Percentiles rank a stretch among this genome's conserved stretches.
Conservation (phyloP, 805 yeast genomes). For the Saturnispora silvae region DNA sequence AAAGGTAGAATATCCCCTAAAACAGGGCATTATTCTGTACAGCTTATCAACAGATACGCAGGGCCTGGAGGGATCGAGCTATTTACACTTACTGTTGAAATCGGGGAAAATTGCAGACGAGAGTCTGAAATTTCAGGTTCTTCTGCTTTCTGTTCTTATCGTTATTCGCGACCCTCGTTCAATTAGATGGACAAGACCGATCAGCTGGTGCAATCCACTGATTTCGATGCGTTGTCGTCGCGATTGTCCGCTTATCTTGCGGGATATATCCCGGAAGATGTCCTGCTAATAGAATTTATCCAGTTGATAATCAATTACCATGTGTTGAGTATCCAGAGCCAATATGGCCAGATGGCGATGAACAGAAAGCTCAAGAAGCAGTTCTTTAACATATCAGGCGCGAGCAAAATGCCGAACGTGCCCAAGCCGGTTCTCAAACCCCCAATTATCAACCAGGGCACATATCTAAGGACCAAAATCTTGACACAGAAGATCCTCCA, state of each 20-base stretch:
- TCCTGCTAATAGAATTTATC: constrained; percentile 25
- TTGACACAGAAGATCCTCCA: constrained; percentile 37
- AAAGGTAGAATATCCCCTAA: too few species aligned
- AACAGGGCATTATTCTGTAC: too few species aligned
- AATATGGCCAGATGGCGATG: constrained; percentile 22
- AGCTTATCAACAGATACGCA: too few species aligned
- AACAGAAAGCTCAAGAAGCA: constrained; percentile 30
- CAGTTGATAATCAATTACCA: constrained; percentile 29
- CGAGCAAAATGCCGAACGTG: not conserved
- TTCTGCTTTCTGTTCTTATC: not conserved
- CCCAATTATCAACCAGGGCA: constrained; percentile 65
- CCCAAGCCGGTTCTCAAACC: constrained; percentile 27
- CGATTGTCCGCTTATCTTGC: constrained; percentile 41
- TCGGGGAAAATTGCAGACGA: too few species aligned
- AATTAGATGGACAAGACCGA: constrained; percentile 7
- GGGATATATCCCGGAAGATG: constrained; percentile 34
- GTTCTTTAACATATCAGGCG: constrained; percentile 19
- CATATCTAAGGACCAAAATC: constrained; percentile 47
- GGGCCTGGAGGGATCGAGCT: too few species aligned
- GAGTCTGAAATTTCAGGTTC: too few species aligned
- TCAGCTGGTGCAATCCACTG: constrained; percentile 33
- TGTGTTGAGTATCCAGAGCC: constrained; percentile 26
- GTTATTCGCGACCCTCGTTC: not conserved
- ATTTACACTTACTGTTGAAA: too few species aligned
- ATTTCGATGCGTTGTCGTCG: constrained; percentile 62